Base-by-base conservation (phyloP, 306 rosid species). In the Gillenia trifoliata region DNA sequence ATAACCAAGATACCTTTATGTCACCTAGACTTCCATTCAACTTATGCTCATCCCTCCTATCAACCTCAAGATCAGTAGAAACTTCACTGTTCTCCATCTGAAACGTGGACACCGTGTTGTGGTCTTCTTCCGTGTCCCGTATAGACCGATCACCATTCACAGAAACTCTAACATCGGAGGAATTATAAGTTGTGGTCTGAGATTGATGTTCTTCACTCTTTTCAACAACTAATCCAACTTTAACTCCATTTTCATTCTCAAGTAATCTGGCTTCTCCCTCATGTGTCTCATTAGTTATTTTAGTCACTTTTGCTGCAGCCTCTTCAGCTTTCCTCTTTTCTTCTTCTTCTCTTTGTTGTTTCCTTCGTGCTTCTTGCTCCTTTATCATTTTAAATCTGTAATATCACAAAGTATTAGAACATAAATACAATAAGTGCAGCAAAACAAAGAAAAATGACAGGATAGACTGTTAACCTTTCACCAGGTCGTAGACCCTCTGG, bases 351-450 rank as follows among this genome's bases (percentile, higher is more conserved):
- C 77, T 84, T 75, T 84, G 87, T 33, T 63, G 86, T 85, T 66
- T 86, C 82, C 80, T 85, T 76, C 74, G 87, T 73, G 81, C 88
- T 78, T 95, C 99, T 83, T 89, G 90, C 92, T 90, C 98, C 86
- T 85, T 95, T 77, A 95, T 3, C 86, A 80, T 87, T 77, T 75
- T 95, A 59, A 95, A 95, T 85, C 99, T 95, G 85, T 66, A 84
- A 71, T 33, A 77, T 33, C 83, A 19, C 56, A 56, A 50, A 70
- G 50, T 61, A 74, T 68, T 47, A 82, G 75, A 67, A 57, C 41
- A 70, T 31, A 68, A 76, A n/a, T 61, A 41, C 68, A 13, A 71
- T 33, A 75, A 40, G 30, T 8, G 60, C 71, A 76, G 38, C 64
- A 22, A 47, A 12, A 38, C 43, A 31, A 25, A 63, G 45, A 64